Conservation (phyloP, 768 basidiomycete species). For the Lentinula detonsa region DNA sequence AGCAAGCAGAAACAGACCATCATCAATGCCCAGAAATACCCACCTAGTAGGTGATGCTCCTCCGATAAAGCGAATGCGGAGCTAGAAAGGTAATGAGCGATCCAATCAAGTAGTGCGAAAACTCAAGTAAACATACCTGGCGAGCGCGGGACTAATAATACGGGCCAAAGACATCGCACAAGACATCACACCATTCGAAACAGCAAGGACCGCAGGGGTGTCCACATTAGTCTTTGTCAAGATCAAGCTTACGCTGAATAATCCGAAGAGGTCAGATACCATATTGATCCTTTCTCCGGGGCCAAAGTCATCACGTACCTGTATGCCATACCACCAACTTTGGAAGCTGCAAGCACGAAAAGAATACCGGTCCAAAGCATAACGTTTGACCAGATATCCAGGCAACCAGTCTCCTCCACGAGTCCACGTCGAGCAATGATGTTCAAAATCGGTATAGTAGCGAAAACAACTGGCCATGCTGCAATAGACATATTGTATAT, state of each 20-base stretch:
- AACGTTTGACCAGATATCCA: background rate
- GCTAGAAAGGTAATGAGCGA: constrained; percentile 19
- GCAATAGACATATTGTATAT: constrained; percentile 51
- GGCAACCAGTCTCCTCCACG: background rate
- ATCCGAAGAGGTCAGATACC: background rate
- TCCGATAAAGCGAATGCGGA: constrained; percentile 53
- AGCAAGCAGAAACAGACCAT: background rate
- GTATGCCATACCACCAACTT: background rate
- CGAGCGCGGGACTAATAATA: constrained; percentile 53
- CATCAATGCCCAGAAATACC: constrained; percentile 51
- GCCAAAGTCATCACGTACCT: background rate
- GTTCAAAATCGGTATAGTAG: constrained; percentile 32
- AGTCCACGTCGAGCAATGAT: constrained; percentile 5
- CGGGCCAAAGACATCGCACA: constrained; percentile 54
- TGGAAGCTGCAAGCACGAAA: background rate
- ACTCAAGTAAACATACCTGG: constrained; percentile 32
- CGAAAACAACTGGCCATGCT: constrained; percentile 46
- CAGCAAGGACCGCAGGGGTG: constrained; percentile 39
- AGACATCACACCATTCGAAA: constrained; percentile 36
- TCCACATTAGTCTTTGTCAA: constrained; percentile 50
- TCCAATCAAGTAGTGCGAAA: background rate
- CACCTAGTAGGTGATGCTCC: constrained; percentile 41
- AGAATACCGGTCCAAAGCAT: background rate
- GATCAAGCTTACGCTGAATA: constrained; percentile 53
- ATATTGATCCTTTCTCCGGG: background rate